Percentiles rank a stretch among this genome's conserved stretches.
phyloP scores from a whole-genome alignment of 176 grass and related monocot species.

The Pharus latifolius region DNA sequence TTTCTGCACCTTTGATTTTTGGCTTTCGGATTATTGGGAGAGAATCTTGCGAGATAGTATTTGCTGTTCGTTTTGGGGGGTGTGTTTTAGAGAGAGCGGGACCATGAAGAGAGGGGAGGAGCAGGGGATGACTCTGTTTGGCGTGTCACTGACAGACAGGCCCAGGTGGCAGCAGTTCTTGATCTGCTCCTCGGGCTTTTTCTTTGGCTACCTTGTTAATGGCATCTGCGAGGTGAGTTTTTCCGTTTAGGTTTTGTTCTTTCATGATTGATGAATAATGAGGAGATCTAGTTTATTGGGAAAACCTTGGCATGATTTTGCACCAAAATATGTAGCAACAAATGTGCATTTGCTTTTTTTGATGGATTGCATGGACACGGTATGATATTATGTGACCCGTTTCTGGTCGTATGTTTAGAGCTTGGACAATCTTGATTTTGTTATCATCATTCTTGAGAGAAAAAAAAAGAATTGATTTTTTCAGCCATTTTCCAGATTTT shows the following conservation, averaged over 20 bases:
- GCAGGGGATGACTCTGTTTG: constrained; percentile 58
- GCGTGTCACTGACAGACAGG: constrained; percentile 54
- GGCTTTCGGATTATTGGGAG: background rate
- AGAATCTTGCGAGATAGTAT: background rate
- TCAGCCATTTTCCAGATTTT: background rate
- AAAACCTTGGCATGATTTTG: background rate
- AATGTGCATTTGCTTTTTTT: background rate
- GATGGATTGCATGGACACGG: background rate
- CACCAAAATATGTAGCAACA: background rate
- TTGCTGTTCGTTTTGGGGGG: background rate
- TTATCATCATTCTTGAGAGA: too few relatives aligned
- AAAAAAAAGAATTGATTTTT: too few relatives aligned
- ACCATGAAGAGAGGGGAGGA: constrained; percentile 19
- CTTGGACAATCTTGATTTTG: too few relatives aligned
- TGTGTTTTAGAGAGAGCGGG: background rate
- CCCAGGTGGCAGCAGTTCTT: constrained; percentile 89
- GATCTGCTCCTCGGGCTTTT: constrained; percentile 83
- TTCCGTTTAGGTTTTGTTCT: too few relatives aligned
- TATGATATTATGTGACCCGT: too few relatives aligned
- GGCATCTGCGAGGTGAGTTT: constrained; percentile 74
- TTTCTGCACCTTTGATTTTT: background rate
- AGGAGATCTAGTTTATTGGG: too few relatives aligned
- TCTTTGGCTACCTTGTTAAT: constrained; percentile 95
- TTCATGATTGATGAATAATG: too few relatives aligned
- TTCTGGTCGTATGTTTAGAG: too few relatives aligned